phyloP scores from a whole-genome alignment of 1,139 yeast genomes.

The Diutina sp. region DNA sequence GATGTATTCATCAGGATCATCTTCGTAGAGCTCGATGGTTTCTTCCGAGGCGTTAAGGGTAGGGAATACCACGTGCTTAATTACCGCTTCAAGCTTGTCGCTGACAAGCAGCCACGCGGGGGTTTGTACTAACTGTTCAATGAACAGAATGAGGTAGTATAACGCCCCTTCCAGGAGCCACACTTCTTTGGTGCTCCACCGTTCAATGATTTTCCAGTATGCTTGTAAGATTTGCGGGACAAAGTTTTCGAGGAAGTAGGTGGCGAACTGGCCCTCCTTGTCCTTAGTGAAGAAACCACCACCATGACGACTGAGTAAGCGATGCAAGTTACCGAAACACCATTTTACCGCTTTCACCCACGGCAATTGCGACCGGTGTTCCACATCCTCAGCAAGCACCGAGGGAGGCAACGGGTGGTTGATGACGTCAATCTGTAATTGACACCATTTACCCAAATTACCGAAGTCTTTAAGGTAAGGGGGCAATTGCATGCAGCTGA shows the following conservation, averaged over 20 bases:
- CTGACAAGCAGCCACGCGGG: conserved; percentile 42
- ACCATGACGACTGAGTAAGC: conserved; percentile 45
- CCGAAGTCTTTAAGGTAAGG: conserved; percentile 38
- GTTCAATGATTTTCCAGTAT: conserved; percentile 46
- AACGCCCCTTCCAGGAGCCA: conserved; percentile 52
- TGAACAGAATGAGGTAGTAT: conserved; percentile 49
- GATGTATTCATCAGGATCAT: conserved; percentile 63
- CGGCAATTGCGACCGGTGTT: conserved; percentile 27
- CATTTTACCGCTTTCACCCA: conserved; percentile 56
- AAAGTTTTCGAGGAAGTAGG: conserved; percentile 30
- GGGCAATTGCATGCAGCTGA: conserved; percentile 46
- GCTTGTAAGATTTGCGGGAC: conserved; percentile 49
- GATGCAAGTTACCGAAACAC: conserved; percentile 58
- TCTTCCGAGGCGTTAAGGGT: conserved; percentile 44
- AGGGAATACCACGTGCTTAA: conserved; percentile 51
- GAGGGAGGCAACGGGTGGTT: conserved; percentile 27
- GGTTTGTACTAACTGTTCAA: conserved; percentile 46
- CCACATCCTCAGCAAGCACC: conserved; percentile 22
- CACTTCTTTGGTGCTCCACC: conserved; percentile 41
- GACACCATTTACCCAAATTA: conserved; percentile 53
- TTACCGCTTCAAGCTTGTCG: conserved; percentile 44
- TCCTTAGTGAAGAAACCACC: conserved; percentile 30
- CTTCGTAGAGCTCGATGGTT: conserved; percentile 51
- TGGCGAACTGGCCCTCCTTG: conserved; percentile 27
- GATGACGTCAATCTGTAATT: conserved; percentile 40